Base-by-base conservation (phyloP, 108 stramenopile genomes). In the Discostella pseudostelligera region DNA sequence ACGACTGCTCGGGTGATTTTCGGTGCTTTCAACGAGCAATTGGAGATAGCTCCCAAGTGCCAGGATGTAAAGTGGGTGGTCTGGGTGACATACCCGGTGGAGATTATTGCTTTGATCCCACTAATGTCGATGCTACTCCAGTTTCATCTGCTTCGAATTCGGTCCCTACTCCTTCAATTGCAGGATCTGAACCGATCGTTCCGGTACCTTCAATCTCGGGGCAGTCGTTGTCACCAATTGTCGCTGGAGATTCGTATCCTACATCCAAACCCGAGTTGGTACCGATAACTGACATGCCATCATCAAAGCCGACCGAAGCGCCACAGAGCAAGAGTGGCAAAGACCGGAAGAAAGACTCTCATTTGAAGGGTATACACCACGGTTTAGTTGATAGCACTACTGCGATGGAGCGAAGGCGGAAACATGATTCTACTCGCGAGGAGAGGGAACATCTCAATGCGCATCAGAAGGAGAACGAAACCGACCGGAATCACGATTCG, bases 61-160 rank as follows among this genome's bases (percentile, higher is more conserved):
- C 76, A 17, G 76, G 76, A 21, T 78, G 76, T 37, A 21, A 40
- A 20, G 32, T 37, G 26, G 71, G 66, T 39, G 70, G 71, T 26
- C 39, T 29, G 12, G 66, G 66, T 8, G 67, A 76, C 44, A 61
- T 72, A 44, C 50, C 70, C 8, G 76, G 76, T 22, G 64, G 65
- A 12, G 76, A 78, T 46, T 78, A 67, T 43, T 78, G 76, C 37
- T 72, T 59, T 36, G 65, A 72, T 72, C 65, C 72, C 8, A n/a
- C 50, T 5, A 4, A 12, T 8, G 50, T 13, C 22, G 19, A 48
- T 25, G 55, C 45, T 0, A 43, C 53, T n/a, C n/a, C n/a, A n/a
- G n/a, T n/a, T n/a, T n/a, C n/a, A n/a, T n/a, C n/a, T n/a, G n/a
- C n/a, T n/a, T n/a, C n/a, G n/a, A n/a, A n/a, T n/a, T n/a, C n/a